These are phyloP conservation scores for Coemansia sp. DNA, from an alignment of 192 early-diverging fungal genomes.

Conservation along the genomic window DNA sequence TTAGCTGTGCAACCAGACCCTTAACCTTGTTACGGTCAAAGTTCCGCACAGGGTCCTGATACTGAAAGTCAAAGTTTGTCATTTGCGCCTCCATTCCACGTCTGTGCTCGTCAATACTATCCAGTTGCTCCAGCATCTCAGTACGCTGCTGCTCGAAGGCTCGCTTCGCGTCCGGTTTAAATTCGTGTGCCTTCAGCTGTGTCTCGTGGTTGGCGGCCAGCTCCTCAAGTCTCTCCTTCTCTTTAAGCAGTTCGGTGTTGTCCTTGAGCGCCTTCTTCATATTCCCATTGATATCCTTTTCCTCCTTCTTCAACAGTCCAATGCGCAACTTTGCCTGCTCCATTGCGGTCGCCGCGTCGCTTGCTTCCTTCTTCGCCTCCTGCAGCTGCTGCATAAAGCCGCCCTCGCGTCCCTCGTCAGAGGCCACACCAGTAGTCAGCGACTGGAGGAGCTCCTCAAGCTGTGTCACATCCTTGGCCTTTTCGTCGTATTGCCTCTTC, in stretches of 20 bases:
- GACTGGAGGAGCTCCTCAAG: constrained; percentile 87
- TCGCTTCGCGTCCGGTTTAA: constrained; percentile 33
- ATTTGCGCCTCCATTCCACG: constrained; percentile 54
- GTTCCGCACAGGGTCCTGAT: constrained; percentile 77
- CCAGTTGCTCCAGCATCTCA: constrained; percentile 35
- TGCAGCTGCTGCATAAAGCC: constrained; percentile 97
- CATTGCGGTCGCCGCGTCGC: constrained; percentile 62
- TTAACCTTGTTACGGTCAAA: constrained; percentile 90
- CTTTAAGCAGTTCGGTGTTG: constrained; percentile 60
- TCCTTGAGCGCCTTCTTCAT: constrained; percentile 66
- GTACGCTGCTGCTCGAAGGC: constrained; percentile 41
- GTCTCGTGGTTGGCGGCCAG: constrained; percentile 18
- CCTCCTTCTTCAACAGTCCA: constrained; percentile 69
- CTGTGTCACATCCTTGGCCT: constrained; percentile 41
- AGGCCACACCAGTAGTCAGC: constrained; percentile 88
- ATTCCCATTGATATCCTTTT: constrained; percentile 66
- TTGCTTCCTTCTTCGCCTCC: constrained; percentile 65
- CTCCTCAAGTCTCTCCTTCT: constrained; percentile 29
- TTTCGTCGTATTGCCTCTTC: constrained; percentile 49
- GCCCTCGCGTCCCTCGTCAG: constrained; percentile 88
- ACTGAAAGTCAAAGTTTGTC: constrained; percentile 74
- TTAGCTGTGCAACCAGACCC: constrained; percentile 89
- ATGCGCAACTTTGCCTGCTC: constrained; percentile 85
- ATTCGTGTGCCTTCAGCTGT: constrained; percentile 27
- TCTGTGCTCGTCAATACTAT: constrained; percentile 37